phyloP scores from a whole-genome alignment of 2,329 filamentous ascomycete species.

The Colletotrichum orbiculare region DNA sequence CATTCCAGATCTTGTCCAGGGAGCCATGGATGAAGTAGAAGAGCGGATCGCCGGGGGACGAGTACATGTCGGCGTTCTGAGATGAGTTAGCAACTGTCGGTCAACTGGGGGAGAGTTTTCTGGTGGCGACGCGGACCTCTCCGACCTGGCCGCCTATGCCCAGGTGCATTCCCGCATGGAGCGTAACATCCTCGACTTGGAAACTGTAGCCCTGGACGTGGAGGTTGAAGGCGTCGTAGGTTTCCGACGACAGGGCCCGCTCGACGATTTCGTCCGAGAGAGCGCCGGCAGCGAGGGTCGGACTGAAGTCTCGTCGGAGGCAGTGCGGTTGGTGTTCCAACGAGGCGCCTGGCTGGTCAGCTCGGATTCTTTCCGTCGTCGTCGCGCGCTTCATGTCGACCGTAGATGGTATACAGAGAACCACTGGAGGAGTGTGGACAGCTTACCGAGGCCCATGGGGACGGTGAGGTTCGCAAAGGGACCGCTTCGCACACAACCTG shows the following conservation, averaged over 20 bases:
- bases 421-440: neutral
- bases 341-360: neutral
- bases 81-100: neutral
- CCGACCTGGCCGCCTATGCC: constrained; percentile 10
- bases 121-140: neutral
- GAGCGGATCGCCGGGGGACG: constrained; percentile 46
- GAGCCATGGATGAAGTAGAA: constrained; percentile 44
- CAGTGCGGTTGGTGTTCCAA: constrained; percentile 1
- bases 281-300: neutral
- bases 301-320: constrained; percentile 19
- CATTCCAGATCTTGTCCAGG: constrained; percentile 42
- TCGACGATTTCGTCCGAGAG: constrained; percentile 7
- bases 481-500: neutral
- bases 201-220: constrained; percentile 10
- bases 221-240: neutral
- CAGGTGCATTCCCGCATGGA: constrained; percentile 10
- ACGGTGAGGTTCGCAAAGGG: constrained; percentile 20
- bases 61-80: constrained; percentile 15
- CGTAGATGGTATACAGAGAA: too few species aligned
- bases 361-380: fast-evolving
- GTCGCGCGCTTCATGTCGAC: too few species aligned
- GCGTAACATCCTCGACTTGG: constrained; percentile 1
- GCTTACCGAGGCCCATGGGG: constrained; percentile 13
- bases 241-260: neutral
- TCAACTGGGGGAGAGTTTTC: too few species aligned